Base-by-base conservation (phyloP, 2,329 filamentous ascomycete genomes). In the Fusarium sp. region DNA sequence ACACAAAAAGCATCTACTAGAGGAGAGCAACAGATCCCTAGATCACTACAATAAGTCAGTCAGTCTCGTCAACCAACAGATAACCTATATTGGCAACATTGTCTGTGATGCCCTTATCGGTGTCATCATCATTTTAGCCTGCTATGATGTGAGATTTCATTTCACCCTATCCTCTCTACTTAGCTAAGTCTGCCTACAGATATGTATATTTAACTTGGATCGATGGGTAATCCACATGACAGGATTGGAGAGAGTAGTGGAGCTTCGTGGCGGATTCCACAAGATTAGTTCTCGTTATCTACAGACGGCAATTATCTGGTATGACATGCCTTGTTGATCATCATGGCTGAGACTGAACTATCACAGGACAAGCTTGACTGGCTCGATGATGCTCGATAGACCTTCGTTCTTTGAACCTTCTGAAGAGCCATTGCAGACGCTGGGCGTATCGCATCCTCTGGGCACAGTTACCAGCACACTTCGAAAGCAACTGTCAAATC, bases 31-130 rank as follows among this genome's bases (percentile, higher is more conserved):
- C 11, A 27, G 16, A 4, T 61, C 58, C 37, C 13, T 61, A 10
- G 58, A 24, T 6, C 58, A 61, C 18, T 61, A 61, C 38, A 61
- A 61, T 27, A 22, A 40, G n/a, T 61, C 58, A 18, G 38, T 61
- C 27, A 34, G 37, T 20, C 35, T 61, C 5, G 27, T 61, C 13
- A 61, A 45, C 27, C 18, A 45, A 27, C 58, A 45, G 13, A 9
- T 61, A n/a, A 29, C 27, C 9, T 47, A 22, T n/a, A 45, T 61
- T 22, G 27, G 37, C 22, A 45, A 40, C 13, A 22, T 20, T 45
- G 29, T 34, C 14, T 20, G 58, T 18, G 58, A 61, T 31, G 38
- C 37, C 5, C 18, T 61, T 6, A 22, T 61, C 16, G 58, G 58
- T 14, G 27, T 34, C 14, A 14, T 61, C 5, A 24, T 24, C 24